phyloP scores from a whole-genome alignment of 1,139 yeast genomes.

The Yamadazyma buinensis region DNA sequence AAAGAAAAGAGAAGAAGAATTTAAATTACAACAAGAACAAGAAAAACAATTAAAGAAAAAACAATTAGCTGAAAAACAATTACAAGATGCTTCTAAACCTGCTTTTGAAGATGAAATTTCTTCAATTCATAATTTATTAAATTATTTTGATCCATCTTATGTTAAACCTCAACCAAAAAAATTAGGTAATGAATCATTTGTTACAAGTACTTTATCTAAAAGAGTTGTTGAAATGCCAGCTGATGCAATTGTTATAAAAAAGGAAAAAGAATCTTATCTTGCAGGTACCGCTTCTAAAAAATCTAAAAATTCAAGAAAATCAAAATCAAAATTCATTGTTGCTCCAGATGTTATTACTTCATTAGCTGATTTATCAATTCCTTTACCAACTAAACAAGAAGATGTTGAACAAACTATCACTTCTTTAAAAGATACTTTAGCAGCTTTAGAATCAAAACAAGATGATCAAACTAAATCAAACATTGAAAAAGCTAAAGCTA shows the following conservation, averaged over 20 bases:
- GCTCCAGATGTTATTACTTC: slow-evolving; percentile 80
- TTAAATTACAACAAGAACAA: slow-evolving; percentile 49
- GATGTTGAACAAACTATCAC: slow-evolving; percentile 67
- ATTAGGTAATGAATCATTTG: slow-evolving; percentile 27
- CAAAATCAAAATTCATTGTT: slow-evolving; percentile 55
- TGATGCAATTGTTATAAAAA: slow-evolving; percentile 61
- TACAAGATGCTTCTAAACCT: slow-evolving; percentile 71
- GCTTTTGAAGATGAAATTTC: slow-evolving; percentile 78
- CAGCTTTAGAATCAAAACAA: slow-evolving; percentile 68
- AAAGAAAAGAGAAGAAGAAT: slow-evolving; percentile 68
- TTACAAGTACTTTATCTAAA: slow-evolving; percentile 27
- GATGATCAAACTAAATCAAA: slow-evolving; percentile 78
- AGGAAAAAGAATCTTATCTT: slow-evolving; percentile 59
- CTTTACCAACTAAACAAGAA: slow-evolving; percentile 76
- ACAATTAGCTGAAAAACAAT: slow-evolving; percentile 62
- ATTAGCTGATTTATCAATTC: slow-evolving; percentile 70
- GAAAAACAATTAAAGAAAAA: slow-evolving; percentile 61
- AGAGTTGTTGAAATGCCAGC: slow-evolving; percentile 59
- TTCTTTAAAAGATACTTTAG: slow-evolving; percentile 70
- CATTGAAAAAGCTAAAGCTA: slow-evolving; percentile 71
- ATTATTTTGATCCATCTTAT: slow-evolving; percentile 75
- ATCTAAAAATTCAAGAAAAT: slow-evolving; percentile 37
- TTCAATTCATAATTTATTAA: slow-evolving; percentile 67
- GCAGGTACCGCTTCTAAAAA: slow-evolving; percentile 51
- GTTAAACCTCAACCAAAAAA: slow-evolving; percentile 51